Evolutionary conservation across 2,329 filamentous ascomycete species (phyloP).

Genomic region (Stagonosporopsis tanaceti): DNA sequence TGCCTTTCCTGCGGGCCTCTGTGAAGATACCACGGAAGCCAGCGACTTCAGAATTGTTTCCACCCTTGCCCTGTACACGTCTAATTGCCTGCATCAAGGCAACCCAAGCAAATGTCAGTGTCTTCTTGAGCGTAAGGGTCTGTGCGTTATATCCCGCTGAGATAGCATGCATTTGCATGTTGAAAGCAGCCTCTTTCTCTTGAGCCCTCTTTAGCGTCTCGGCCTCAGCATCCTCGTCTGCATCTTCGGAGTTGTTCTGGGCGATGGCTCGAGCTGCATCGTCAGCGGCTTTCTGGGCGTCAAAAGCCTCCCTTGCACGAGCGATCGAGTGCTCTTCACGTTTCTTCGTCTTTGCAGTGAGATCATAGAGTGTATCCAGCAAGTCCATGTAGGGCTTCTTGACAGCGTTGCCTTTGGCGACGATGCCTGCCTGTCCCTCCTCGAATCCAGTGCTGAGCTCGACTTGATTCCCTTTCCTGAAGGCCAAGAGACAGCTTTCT

Average conservation of each 20-base stretch:
- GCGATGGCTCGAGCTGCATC: conserved; percentile 50
- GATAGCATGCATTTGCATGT: conserved; percentile 64
- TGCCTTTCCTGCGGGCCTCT: conserved; percentile 85
- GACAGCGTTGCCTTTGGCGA: conserved; percentile 73
- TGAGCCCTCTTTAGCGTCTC: conserved; percentile 46
- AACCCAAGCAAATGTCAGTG: conserved; percentile 94
- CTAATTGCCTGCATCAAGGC: conserved; percentile 93
- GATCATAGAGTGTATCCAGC: conserved; percentile 85
- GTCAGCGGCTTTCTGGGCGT: conserved; percentile 54
- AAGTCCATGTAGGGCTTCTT: conserved; percentile 84
- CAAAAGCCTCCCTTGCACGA: conserved; percentile 63
- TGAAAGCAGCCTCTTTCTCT: conserved; percentile 61
- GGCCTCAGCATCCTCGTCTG: conserved; percentile 65
- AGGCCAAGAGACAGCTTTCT: conserved; percentile 87
- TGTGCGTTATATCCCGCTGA: conserved; percentile 75
- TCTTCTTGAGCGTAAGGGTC: conserved; percentile 78
- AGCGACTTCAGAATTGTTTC: conserved; percentile 65
- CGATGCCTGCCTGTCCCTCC: conserved; percentile 74
- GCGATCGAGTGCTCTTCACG: conserved; percentile 70
- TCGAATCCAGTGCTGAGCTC: conserved; percentile 80
- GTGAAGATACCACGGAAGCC: conserved; percentile 89
- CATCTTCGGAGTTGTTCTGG: conserved; percentile 51
- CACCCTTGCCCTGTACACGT: conserved; percentile 84
- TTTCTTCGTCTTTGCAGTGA: conserved; percentile 75
- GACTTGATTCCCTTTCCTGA: conserved; percentile 87